A percentile compares a stretch with the other conserved stretches of the same genome.
These are phyloP conservation scores for Bipolaris bicolor DNA, from an alignment of 2,329 filamentous ascomycete genomes.

Conservation along the genomic window DNA sequence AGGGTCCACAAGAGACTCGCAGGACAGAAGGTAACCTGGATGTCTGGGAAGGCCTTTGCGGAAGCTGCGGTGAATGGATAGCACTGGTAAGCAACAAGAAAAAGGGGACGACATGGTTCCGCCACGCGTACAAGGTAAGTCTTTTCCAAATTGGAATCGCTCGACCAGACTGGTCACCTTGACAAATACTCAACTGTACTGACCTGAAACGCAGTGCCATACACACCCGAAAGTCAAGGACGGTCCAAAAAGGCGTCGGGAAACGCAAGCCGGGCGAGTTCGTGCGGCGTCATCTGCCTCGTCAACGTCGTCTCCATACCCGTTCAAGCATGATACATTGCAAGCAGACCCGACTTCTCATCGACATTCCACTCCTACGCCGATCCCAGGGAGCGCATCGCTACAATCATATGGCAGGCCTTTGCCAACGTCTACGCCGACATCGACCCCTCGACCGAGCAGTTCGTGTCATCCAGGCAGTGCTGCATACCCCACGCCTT, in stretches of 20 bases:
- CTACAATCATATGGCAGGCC: constrained; percentile 29
- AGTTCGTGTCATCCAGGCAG: constrained; percentile 27
- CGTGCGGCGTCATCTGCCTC: constrained; percentile 47
- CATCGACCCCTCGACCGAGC: constrained; percentile 26
- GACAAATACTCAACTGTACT: constrained; percentile 28
- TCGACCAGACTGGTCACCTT: background rate
- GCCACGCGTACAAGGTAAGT: constrained; percentile 82
- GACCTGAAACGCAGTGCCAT: constrained; percentile 46
- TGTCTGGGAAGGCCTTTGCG: constrained; percentile 80
- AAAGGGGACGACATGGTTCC: constrained; percentile 91
- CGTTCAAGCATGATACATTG: constrained; percentile 37
- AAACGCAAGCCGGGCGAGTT: constrained; percentile 47
- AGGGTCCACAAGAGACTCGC: constrained; percentile 75
- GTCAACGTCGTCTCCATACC: constrained; percentile 43
- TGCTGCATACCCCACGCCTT: constrained; percentile 36
- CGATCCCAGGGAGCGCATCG: constrained; percentile 30
- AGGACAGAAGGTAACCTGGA: constrained; percentile 81
- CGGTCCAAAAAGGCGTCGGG: constrained; percentile 51
- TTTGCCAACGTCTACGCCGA: constrained; percentile 31
- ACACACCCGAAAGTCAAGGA: constrained; percentile 54
- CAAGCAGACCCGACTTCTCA: constrained; percentile 30
- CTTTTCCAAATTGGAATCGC: constrained; percentile 10
- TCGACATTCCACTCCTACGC: constrained; percentile 42
- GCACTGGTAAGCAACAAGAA: constrained; percentile 84
- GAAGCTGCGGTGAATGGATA: constrained; percentile 81